These are phyloP conservation scores for Sindora glabra DNA, from an alignment of 306 rosid species.

Conservation along the genomic window DNA sequence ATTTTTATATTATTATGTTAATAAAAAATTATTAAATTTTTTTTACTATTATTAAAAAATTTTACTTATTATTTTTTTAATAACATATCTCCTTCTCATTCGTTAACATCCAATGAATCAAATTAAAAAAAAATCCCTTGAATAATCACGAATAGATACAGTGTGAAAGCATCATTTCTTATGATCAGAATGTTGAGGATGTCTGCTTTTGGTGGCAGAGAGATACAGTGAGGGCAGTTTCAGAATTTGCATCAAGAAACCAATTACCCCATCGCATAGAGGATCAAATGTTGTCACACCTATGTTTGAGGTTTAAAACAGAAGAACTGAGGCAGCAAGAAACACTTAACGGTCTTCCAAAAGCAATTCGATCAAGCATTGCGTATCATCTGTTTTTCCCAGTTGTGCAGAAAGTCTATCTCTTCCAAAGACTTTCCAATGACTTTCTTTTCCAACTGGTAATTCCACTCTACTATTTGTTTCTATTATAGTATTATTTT, in stretches of 20 bases:
- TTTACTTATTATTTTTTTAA: too few species aligned
- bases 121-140: too few species aligned
- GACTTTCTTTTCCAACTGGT: constrained; percentile 77
- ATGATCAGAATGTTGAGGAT: too few species aligned
- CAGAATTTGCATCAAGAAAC: constrained; percentile 66
- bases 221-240: constrained; percentile 56
- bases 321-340: constrained; percentile 78
- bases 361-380: constrained; percentile 75
- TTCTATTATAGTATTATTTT: background rate
- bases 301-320: constrained; percentile 69
- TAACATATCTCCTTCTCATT: too few species aligned
- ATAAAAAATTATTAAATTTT: too few species aligned
- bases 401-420: constrained; percentile 33
- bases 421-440: constrained; percentile 66
- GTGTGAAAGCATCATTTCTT: too few species aligned
- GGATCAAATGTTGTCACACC: constrained; percentile 76
- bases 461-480: constrained; percentile 8
- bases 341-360: constrained; percentile 59
- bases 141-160: too few species aligned
- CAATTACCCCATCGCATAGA: constrained; percentile 54
- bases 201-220: constrained; percentile 50
- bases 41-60: too few species aligned
- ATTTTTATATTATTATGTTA: too few species aligned
- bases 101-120: too few species aligned
- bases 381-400: constrained; percentile 58